A percentile compares a stretch with the other conserved stretches of the same genome.
Conservation (phyloP, 805 yeast genomes). For the Candida gorgasii region DNA sequence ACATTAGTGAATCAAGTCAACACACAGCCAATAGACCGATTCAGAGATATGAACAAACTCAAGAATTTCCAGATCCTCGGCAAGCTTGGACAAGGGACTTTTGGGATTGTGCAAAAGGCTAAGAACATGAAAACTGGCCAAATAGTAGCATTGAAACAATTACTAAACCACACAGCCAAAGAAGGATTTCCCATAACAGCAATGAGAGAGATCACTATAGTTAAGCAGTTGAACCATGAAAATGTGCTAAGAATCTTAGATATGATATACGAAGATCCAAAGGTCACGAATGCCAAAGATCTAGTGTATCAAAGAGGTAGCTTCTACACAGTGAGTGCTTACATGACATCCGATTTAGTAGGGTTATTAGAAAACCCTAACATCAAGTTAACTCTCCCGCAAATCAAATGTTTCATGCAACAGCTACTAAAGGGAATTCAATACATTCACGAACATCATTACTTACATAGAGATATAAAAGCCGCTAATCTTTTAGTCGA, state of each 20-base stretch:
- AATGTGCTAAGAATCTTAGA: conserved; percentile 79
- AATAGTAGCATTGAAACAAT: conserved; percentile 83
- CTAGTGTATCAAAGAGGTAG: conserved; percentile 39
- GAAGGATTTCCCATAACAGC: conserved; percentile 95
- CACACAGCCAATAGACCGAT: conserved; percentile 17
- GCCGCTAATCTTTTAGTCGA: conserved; percentile 92
- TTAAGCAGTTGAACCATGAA: conserved; percentile 66
- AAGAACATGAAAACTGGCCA: conserved; percentile 50
- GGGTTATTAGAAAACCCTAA: conserved; percentile 84
- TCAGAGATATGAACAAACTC: conserved; percentile 34
- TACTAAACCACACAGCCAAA: conserved; percentile 73
- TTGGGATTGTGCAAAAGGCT: conserved; percentile 82
- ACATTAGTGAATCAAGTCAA: neutral
- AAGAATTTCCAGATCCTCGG: conserved; percentile 33
- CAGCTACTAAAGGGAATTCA: conserved; percentile 81
- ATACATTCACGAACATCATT: conserved; percentile 66
- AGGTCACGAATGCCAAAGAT: conserved; percentile 33
- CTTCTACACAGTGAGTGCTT: conserved; percentile 88
- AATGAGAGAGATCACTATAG: conserved; percentile 82
- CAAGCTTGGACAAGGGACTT: conserved; percentile 48
- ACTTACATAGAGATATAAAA: conserved; percentile 86
- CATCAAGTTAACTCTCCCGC: conserved; percentile 58
- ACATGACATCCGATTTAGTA: conserved; percentile 88
- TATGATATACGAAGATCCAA: conserved; percentile 55
- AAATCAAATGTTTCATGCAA: conserved; percentile 77